A percentile compares a stretch with the other conserved stretches of the same genome.
Evolutionary conservation across 1,284 basidiomycete species (phyloP).

Genomic region (Mycosarcoma maydis): DNA sequence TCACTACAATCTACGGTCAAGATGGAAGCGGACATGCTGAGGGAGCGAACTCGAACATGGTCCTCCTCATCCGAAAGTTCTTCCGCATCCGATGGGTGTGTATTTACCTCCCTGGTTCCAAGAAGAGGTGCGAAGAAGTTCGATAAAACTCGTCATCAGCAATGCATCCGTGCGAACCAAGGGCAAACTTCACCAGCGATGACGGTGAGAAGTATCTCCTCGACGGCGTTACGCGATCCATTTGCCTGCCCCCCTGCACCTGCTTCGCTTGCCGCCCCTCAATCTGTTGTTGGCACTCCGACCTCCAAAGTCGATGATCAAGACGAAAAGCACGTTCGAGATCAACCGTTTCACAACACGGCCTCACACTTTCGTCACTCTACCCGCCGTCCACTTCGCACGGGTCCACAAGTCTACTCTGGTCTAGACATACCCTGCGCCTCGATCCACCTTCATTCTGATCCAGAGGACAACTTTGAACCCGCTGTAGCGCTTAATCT

Average conservation of each 20-base stretch:
- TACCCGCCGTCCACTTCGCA: no score
- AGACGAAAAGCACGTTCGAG: neutral
- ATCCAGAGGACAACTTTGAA: constrained; percentile 44
- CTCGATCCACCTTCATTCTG: constrained; percentile 44
- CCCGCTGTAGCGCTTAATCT: constrained; percentile 12
- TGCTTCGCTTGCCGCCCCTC: no score
- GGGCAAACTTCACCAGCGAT: neutral
- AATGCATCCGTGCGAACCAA: no score
- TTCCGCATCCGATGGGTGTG: constrained; percentile 3
- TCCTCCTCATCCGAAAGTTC: constrained; percentile 8
- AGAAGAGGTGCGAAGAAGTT: constrained; percentile 22
- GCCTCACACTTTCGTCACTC: no score
- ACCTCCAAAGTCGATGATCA: neutral
- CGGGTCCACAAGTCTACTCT: constrained; percentile 47
- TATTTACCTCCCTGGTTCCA: constrained; percentile 17
- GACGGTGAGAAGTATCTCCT: neutral
- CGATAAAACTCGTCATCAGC: constrained; percentile 19
- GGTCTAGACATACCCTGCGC: constrained; percentile 57
- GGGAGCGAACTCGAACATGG: constrained; percentile 2
- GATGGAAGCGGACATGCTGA: neutral
- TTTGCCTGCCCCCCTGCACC: no score
- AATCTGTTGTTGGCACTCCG: neutral
- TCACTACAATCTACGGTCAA: no score
- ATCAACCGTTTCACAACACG: no score
- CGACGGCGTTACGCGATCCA: no score